phyloP scores from a whole-genome alignment of 768 basidiomycete species.

The Trametes cingulata region DNA sequence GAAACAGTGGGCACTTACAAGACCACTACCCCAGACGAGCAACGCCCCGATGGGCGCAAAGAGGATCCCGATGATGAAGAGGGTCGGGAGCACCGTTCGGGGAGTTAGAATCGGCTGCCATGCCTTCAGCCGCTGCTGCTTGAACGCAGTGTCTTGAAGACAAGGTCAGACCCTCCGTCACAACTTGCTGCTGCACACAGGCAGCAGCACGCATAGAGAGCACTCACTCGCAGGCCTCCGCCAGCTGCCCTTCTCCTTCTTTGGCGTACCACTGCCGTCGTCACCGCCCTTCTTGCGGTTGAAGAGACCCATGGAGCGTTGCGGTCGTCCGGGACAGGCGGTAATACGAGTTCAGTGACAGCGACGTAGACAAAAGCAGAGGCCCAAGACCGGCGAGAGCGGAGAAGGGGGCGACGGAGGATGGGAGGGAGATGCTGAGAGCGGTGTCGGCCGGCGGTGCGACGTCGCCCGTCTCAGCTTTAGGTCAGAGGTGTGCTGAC shows the following conservation, averaged over 20 bases:
- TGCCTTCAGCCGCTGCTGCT: conserved; percentile 98
- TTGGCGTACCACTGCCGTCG: conserved; percentile 37
- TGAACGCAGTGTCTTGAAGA: conserved; percentile 90
- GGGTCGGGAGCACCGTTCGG: conserved; percentile 93
- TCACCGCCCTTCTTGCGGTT: conserved; percentile 31
- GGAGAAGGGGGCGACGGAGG: background rate
- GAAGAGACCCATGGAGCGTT: conserved; percentile 21
- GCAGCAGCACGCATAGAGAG: background rate
- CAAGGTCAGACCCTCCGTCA: conserved; percentile 13
- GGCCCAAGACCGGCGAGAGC: background rate
- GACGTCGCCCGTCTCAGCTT: conserved; percentile 7
- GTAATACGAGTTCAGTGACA: conserved; percentile 1
- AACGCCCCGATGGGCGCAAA: conserved; percentile 97
- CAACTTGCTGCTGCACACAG: conserved; percentile 6
- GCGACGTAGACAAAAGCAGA: background rate
- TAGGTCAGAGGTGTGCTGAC: background rate
- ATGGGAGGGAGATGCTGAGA: conserved; percentile 1
- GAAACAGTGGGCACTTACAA: conserved; percentile 42
- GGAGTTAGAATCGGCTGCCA: conserved; percentile 99
- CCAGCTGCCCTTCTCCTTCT: conserved; percentile 88
- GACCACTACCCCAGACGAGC: conserved; percentile 85
- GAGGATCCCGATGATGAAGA: conserved; percentile 91
- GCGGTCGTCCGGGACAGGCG: background rate
- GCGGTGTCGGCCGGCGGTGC: conserved; percentile 9
- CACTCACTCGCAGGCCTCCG: conserved; percentile 78